Conservation (phyloP, 768 basidiomycete genomes). For the Amanita rubescens region DNA sequence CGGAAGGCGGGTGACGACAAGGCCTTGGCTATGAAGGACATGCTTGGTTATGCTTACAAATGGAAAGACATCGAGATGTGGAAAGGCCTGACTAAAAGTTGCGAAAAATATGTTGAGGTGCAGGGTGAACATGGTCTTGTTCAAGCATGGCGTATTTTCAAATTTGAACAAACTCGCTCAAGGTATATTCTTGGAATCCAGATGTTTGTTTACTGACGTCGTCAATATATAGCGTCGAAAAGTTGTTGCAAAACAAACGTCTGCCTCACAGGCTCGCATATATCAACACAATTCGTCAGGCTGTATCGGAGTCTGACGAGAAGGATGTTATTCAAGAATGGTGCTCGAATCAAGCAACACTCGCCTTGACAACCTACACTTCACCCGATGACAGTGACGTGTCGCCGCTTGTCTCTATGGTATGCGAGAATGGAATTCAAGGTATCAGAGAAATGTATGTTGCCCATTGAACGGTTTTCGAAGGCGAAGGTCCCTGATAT, state of each 20-base stretch:
- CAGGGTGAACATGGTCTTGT: slow-evolving; percentile 6
- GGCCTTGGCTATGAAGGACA: slow-evolving; percentile 5
- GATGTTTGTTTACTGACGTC: neutral
- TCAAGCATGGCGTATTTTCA: neutral
- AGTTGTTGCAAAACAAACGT: neutral
- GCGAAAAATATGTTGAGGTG: slow-evolving; percentile 8
- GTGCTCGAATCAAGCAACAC: slow-evolving; percentile 14
- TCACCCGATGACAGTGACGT: slow-evolving; percentile 14
- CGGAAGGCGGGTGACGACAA: slow-evolving; percentile 5
- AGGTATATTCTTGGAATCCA: neutral
- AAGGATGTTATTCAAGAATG: slow-evolving; percentile 11
- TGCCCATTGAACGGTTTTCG: neutral
- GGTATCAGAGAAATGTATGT: slow-evolving; percentile 18
- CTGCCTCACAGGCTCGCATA: neutral
- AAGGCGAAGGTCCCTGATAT: neutral
- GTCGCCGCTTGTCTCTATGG: slow-evolving; percentile 17
- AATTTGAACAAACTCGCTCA: slow-evolving; percentile 13
- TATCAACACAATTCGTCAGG: neutral
- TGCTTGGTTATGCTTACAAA: slow-evolving; percentile 18
- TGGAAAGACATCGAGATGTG: slow-evolving; percentile 23
- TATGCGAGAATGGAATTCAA: slow-evolving; percentile 12
- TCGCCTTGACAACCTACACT: slow-evolving; percentile 15
- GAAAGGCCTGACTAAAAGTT: slow-evolving; percentile 17
- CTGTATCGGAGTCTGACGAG: slow-evolving; percentile 8
- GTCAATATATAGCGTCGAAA: neutral